These are phyloP conservation scores for Protomyces lactucae-debilis DNA, from an alignment of 1,139 yeast genomes.

Conservation along the genomic window DNA sequence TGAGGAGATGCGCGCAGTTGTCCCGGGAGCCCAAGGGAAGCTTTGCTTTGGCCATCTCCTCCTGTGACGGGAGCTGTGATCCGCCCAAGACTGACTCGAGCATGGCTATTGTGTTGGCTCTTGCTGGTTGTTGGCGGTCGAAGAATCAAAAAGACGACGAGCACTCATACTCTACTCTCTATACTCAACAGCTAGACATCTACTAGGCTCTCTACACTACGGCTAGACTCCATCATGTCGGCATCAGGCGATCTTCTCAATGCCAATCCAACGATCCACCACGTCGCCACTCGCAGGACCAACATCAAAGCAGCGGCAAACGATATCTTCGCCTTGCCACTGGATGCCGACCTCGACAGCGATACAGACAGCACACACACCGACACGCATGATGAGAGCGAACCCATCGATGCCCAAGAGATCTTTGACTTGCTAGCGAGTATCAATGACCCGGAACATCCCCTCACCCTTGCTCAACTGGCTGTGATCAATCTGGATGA, in stretches of 20 bases:
- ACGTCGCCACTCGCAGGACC: slow-evolving; percentile 9
- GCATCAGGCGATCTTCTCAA: slow-evolving; percentile 8
- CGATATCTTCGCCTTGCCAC: neutral
- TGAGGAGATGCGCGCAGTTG: slow-evolving; percentile 74
- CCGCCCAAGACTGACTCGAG: slow-evolving; percentile 13
- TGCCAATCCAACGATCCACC: slow-evolving; percentile 23
- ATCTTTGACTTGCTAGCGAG: slow-evolving; percentile 71
- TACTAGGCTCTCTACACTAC: no score
- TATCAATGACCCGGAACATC: slow-evolving; percentile 97
- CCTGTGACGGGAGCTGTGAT: slow-evolving; percentile 37
- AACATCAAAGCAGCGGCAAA: neutral
- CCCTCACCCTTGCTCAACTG: slow-evolving; percentile 85
- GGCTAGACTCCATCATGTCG: slow-evolving; percentile 2
- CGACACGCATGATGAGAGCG: slow-evolving; percentile 46
- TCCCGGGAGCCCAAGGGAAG: slow-evolving; percentile 81
- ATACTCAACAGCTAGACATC: no score
- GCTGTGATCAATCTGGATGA: slow-evolving; percentile 87
- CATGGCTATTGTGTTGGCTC: neutral
- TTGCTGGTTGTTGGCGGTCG: neutral
- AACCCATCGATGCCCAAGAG: slow-evolving; percentile 74
- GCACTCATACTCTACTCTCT: no score
- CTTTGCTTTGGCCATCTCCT: slow-evolving; percentile 75
- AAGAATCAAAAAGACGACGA: no score
- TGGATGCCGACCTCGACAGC: neutral
- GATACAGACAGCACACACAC: slow-evolving; percentile 26